Percentiles rank a stretch among this genome's conserved stretches.
phyloP scores from a whole-genome alignment of 768 basidiomycete species.

The Tylopilus plumbeoviolaceoides region DNA sequence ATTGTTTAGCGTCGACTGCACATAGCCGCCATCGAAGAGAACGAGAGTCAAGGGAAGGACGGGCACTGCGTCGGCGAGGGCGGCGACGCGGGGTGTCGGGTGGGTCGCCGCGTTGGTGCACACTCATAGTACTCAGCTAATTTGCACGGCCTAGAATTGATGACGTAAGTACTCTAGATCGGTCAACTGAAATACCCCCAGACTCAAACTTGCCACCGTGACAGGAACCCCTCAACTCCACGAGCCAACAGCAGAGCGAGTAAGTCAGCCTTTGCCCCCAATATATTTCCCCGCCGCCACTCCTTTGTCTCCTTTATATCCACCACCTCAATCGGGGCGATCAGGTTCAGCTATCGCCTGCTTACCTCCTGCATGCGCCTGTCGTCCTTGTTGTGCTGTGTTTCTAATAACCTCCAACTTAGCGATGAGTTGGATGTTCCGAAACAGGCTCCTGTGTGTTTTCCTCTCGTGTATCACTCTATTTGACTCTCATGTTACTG shows the following conservation, averaged over 20 bases:
- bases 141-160: conserved; percentile 20
- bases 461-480: conserved; percentile 3
- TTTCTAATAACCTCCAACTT: conserved; percentile 49
- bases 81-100: conserved; percentile 15
- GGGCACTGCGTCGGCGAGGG: conserved; percentile 6
- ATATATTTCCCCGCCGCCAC: conserved; percentile 12
- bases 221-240: conserved; percentile 26
- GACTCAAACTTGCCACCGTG: conserved; percentile 8
- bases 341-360: conserved; percentile 21
- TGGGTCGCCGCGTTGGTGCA: conserved; percentile 3
- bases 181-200: conserved; percentile 16
- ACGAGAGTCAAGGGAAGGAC: conserved; percentile 31
- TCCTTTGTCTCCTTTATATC: conserved; percentile 10
- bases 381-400: conserved; percentile 60
- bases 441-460: conserved; percentile 30
- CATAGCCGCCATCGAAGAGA: conserved; percentile 39
- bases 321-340: conserved; percentile 18
- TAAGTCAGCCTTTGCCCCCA: conserved; percentile 26
- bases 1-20: conserved; percentile 6
- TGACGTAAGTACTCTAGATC: conserved; percentile 29
- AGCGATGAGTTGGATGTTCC: conserved; percentile 43
- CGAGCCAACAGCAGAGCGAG: conserved; percentile 24
- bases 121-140: neutral
- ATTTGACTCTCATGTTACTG: neutral
- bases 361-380: conserved; percentile 51